Base-by-base conservation (phyloP, 139 green algal genomes). In the Micromonas commoda region DNA sequence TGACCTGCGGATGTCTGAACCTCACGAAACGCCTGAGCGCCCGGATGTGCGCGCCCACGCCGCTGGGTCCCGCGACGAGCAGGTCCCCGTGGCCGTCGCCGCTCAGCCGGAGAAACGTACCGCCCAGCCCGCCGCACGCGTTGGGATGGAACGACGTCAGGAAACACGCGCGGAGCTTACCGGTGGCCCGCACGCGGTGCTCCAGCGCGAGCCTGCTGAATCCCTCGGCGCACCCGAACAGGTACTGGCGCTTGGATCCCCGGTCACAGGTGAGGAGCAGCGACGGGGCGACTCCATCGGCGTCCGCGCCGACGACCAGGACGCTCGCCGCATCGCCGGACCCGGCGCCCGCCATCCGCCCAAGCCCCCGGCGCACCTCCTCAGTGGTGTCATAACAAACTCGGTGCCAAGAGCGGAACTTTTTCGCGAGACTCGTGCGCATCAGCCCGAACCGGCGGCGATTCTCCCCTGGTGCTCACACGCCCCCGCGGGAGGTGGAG, bases 221-320 rank as follows among this genome's bases (percentile, higher is more conserved):
- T n/a, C 34, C n/a, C 33, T 75, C 68, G 37, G 68, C 34, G 38
- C 31, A 38, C 19, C 53, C 38, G 37, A 75, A 75, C 2, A 63
- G 2, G 37, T 75, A 75, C 37, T 75, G 45, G 9, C 45, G 45
- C 45, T 16, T 5, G 24, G 64, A 4, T 3, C 64, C 64, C 4
- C 3, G 5, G 29, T 29, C 33, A 13, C 26, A 26, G n/a, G n/a
- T 38, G 13, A 71, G 26, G 28, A 71, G 29, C 2, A 71, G 24
- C 21, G 64, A 71, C 64, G 64, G 64, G 23, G 32, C 28, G 28
- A 71, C 64, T 3, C n/a, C n/a, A 13, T 71, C 64, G 3, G 13
- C 28, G 13, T 38, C 64, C 26, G 64, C 64, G 28, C 4, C 64
- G 64, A 39, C 29, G 64, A 71, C 28, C 3, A 39, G n/a, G 64